Conservation (phyloP, 2,329 filamentous ascomycete genomes). For the Sclerotinia trifoliorum region DNA sequence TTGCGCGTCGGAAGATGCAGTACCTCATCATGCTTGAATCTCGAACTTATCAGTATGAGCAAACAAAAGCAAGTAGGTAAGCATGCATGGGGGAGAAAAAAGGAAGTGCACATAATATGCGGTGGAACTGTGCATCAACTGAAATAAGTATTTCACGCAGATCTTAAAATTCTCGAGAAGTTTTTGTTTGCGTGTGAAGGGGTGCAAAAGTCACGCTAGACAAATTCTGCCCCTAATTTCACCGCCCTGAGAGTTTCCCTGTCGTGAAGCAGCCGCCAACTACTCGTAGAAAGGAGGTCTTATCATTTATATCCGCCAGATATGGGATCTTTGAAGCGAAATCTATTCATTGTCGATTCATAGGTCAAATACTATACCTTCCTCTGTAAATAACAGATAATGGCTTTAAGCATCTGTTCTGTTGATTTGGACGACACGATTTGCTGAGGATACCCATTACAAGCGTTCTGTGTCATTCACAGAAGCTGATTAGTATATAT, state of each 20-base stretch:
- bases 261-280: too few species aligned
- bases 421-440: background rate
- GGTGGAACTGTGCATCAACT: too few species aligned
- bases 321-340: too few species aligned
- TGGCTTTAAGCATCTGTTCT: background rate
- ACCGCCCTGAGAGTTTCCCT: background rate
- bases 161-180: too few species aligned
- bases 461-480: background rate
- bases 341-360: background rate
- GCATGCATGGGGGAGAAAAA: too few species aligned
- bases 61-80: background rate
- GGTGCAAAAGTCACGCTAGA: background rate
- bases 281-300: too few species aligned
- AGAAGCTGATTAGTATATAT: too few species aligned
- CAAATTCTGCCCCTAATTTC: background rate
- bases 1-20: background rate
- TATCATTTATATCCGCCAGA: too few species aligned
- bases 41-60: background rate
- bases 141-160: too few species aligned
- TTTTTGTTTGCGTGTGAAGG: too few species aligned
- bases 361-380: background rate
- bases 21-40: background rate
- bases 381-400: background rate
- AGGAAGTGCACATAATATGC: too few species aligned
- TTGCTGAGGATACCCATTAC: background rate